Percentiles rank a stretch among this genome's conserved stretches.
Evolutionary conservation across 768 basidiomycete species (phyloP).

Genomic region (Agaricus subrufescens): DNA sequence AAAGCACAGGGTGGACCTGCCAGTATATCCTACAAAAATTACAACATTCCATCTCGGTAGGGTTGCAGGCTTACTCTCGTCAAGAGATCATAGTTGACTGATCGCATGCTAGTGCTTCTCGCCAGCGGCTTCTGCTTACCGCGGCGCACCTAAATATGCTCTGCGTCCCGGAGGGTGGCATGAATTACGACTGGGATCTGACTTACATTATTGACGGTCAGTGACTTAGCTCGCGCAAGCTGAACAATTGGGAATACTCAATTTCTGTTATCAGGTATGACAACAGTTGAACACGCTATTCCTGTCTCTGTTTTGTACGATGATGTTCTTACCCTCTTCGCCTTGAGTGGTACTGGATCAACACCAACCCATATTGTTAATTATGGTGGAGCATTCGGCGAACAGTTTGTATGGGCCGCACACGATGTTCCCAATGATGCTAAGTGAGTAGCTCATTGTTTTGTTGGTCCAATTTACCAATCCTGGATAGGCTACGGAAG

Average conservation of each 20-base stretch:
- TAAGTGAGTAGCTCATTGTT: conserved; percentile 40
- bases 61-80: conserved; percentile 8
- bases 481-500: conserved; percentile 44
- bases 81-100: neutral
- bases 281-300: conserved; percentile 67
- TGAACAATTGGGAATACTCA: neutral
- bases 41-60: conserved; percentile 63
- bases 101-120: conserved; percentile 44
- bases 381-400: conserved; percentile 69
- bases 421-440: conserved; percentile 62
- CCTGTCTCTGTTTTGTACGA: conserved; percentile 64
- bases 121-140: conserved; percentile 59
- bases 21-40: conserved; percentile 76
- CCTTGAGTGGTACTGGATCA: conserved; percentile 62
- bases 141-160: conserved; percentile 63
- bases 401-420: conserved; percentile 64
- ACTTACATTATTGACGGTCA: conserved; percentile 76
- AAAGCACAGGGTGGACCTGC: conserved; percentile 69
- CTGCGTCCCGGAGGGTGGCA: conserved; percentile 73
- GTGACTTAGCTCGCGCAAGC: conserved; percentile 5
- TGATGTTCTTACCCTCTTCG: conserved; percentile 59
- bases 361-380: conserved; percentile 77
- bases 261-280: conserved; percentile 49
- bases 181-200: conserved; percentile 77
- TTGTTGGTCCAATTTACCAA: neutral